Percentiles rank a stretch among this genome's conserved stretches.
These are phyloP conservation scores for Orbilia brochopaga DNA, from an alignment of 2,329 filamentous ascomycete species.

Conservation along the genomic window DNA sequence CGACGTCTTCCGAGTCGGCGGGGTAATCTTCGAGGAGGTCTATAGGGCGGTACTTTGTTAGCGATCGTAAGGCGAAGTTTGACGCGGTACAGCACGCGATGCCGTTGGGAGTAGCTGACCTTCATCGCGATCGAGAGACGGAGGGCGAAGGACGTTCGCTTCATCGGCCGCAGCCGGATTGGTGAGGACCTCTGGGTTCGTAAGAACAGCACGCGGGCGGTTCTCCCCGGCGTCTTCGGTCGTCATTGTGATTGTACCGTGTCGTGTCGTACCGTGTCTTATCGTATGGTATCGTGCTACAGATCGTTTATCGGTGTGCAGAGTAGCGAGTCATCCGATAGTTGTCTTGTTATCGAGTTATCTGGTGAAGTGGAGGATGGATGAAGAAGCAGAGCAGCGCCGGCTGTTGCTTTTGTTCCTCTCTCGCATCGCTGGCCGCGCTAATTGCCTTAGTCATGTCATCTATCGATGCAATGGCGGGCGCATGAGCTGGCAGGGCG, in stretches of 20 bases:
- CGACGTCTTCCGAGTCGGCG: constrained; percentile 69
- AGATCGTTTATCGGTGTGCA: not conserved
- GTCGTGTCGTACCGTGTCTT: not conserved
- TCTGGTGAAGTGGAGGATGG: too few relatives aligned
- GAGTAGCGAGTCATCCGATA: too few relatives aligned
- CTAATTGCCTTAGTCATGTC: too few relatives aligned
- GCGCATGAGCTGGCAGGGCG: too few relatives aligned
- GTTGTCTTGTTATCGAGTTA: too few relatives aligned
- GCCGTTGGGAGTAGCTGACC: constrained; percentile 3
- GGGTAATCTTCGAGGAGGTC: constrained; percentile 55
- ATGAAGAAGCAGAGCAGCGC: too few relatives aligned
- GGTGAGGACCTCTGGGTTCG: constrained; percentile 46
- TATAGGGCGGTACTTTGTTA: too few relatives aligned
- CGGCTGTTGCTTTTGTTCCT: too few relatives aligned
- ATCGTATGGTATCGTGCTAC: not conserved
- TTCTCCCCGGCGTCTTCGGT: constrained; percentile 28
- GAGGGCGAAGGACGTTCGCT: constrained; percentile 34
- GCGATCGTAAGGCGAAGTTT: too few relatives aligned
- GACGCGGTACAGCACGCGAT: too few relatives aligned
- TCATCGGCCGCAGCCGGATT: constrained; percentile 47
- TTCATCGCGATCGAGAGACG: constrained; percentile 34
- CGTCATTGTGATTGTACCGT: constrained; percentile 18
- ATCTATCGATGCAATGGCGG: too few relatives aligned
- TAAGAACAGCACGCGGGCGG: constrained; percentile 32
- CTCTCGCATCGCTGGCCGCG: too few relatives aligned